Base-by-base conservation (phyloP, 2,329 filamentous ascomycete species). In the Hymenoscyphus repandus region DNA sequence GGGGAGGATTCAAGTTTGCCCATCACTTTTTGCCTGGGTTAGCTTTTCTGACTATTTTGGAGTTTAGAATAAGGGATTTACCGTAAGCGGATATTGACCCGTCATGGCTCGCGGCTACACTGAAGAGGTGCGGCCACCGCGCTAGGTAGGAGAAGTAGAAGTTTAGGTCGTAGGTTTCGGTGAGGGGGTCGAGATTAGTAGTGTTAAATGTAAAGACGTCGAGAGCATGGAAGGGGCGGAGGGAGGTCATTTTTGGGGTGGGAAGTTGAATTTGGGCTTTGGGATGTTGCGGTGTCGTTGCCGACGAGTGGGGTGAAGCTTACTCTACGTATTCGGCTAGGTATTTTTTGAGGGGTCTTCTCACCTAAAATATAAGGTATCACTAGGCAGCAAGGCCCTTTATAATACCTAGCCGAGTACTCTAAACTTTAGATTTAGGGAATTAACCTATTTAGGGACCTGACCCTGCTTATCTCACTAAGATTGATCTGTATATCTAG, bases 131-230 rank as follows among this genome's bases (percentile, higher is more conserved):
- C 1, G 93, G 93, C 93, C 93, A 99, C 76, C 88, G 90, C 47
- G 90, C 90, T 58, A 96, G 83, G 71, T 99, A 99, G 64, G 95
- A 88, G 53, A 96, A 81, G 73, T 99, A 99, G 74, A 97, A 99
- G 56, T 83, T 82, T 58, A 96, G 80, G 68, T 95, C 90, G 74
- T 97, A 99, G 50, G 95, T 97, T 73, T 99, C 93, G n/a, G 93
- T 97, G 55, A 96, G 78, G 37, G 89, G 89, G 67, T 99, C 93
- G 55, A 99, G 84, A 67, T 99, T 99, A 71, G 91, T 96, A 58
- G 90, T 85, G 60, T 95, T 95, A 70, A 97, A 86, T 60, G 85
- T 86, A 71, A 96, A 83, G 55, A 97, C 78, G 69, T 99, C 93
- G 60, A 81, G 78, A 2, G 90, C 86, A 54, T 80, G 81, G 75